phyloP scores from a whole-genome alignment of 1,284 basidiomycete genomes.

The Macrocybe sp. region DNA sequence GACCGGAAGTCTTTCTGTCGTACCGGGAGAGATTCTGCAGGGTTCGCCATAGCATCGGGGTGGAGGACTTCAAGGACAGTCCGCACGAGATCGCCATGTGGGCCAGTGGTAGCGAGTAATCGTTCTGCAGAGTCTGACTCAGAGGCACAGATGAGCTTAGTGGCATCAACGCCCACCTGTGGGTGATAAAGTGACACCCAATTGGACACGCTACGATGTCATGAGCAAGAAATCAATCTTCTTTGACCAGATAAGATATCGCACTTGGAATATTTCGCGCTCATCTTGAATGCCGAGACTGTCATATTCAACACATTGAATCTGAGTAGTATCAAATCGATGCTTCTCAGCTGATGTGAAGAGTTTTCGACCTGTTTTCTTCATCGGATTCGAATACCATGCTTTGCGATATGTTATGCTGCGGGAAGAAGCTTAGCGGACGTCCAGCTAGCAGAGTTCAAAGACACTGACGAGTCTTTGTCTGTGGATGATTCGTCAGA shows the following conservation, averaged over 20 bases:
- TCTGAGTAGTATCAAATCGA: constrained; percentile 47
- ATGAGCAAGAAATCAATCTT: background rate
- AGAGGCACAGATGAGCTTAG: background rate
- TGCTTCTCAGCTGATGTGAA: constrained; percentile 36
- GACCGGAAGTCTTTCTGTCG: constrained; percentile 45
- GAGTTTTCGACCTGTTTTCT: constrained; percentile 20
- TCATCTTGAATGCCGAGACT: constrained; percentile 49
- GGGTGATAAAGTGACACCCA: constrained; percentile 62
- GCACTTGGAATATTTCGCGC: constrained; percentile 65
- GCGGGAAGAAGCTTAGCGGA: background rate
- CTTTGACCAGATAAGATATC: constrained; percentile 2
- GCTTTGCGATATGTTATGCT: constrained; percentile 37
- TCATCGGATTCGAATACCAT: constrained; percentile 35
- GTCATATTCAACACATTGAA: constrained; percentile 58
- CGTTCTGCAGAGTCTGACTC: constrained; percentile 18
- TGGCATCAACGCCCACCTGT: constrained; percentile 38
- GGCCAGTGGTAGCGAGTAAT: constrained; percentile 49
- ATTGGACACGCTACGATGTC: constrained; percentile 53
- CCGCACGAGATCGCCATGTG: constrained; percentile 43
- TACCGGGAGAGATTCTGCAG: constrained; percentile 32
- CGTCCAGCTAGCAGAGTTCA: background rate
- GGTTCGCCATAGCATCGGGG: constrained; percentile 44
- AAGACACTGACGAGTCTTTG: constrained; percentile 44
- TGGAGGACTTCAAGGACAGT: constrained; percentile 25
- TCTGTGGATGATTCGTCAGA: constrained; percentile 22